Evolutionary conservation across 2,329 filamentous ascomycete genomes (phyloP).

Genomic region (Colletotrichum sp.): DNA sequence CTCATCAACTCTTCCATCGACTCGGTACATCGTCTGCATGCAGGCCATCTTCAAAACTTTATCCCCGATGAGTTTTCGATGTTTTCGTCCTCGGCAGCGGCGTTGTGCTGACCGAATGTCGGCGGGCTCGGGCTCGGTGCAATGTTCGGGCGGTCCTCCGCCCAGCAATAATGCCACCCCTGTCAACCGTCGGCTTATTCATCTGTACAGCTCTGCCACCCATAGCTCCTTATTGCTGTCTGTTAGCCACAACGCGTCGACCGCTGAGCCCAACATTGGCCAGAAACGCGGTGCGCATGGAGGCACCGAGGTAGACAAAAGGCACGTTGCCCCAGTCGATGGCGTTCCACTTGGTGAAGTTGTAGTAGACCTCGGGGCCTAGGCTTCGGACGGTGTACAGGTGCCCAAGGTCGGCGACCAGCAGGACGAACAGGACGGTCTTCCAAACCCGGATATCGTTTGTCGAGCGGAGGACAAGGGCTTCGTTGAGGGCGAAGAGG

Average conservation of each 20-base stretch:
- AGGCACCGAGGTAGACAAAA: conserved; percentile 72
- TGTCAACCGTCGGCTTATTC: background rate
- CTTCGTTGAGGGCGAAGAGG: conserved; percentile 79
- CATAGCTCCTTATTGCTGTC: conserved; percentile 7
- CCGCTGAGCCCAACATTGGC: conserved; percentile 56
- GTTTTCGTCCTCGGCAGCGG: background rate
- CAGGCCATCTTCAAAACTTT: background rate
- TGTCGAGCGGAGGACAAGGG: conserved; percentile 74
- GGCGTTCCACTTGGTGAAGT: conserved; percentile 66
- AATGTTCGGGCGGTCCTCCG: conserved; percentile 10
- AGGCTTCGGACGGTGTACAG: conserved; percentile 68
- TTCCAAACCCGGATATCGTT: conserved; percentile 73
- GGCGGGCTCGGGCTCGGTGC: conserved; percentile 14
- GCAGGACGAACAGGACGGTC: conserved; percentile 67
- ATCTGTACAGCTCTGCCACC: background rate
- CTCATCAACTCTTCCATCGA: background rate
- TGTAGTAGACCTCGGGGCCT: conserved; percentile 69
- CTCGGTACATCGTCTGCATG: background rate
- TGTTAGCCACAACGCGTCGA: conserved; percentile 12
- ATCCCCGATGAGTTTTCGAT: background rate
- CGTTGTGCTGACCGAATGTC: background rate
- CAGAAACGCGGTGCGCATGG: conserved; percentile 64
- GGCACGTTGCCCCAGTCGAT: conserved; percentile 73
- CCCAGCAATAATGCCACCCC: background rate
- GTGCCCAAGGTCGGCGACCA: conserved; percentile 80